These are phyloP conservation scores for Taiozyma sp. DNA, from an alignment of 1,139 yeast genomes.

Conservation along the genomic window DNA sequence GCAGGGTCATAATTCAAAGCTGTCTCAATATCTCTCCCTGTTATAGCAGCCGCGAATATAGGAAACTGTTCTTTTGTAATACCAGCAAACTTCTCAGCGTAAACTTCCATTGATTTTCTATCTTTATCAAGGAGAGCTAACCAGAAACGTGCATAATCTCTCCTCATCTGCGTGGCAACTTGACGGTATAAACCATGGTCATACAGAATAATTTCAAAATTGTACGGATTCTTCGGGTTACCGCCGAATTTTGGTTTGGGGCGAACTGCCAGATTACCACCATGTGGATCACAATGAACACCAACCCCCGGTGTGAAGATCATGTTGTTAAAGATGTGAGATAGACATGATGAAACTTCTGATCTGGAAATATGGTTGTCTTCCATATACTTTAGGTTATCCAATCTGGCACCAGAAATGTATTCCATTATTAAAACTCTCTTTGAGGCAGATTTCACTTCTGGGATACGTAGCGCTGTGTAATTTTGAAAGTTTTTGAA, in stretches of 20 bases:
- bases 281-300: slow-evolving; percentile 97
- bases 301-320: slow-evolving; percentile 90
- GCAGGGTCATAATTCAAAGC: slow-evolving; percentile 63
- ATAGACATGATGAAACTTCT: slow-evolving; percentile 77
- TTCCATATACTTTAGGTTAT: slow-evolving; percentile 62
- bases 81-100: slow-evolving; percentile 79
- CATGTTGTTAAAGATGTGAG: slow-evolving; percentile 92
- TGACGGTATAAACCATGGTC: slow-evolving; percentile 94
- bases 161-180: slow-evolving; percentile 69
- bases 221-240: slow-evolving; percentile 44
- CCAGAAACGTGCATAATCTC: slow-evolving; percentile 92
- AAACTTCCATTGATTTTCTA: slow-evolving; percentile 55
- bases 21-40: slow-evolving; percentile 75
- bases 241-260: slow-evolving; percentile 27
- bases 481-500: slow-evolving; percentile 48
- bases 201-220: slow-evolving; percentile 85
- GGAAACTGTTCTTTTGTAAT: slow-evolving; percentile 74
- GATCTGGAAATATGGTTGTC: slow-evolving; percentile 61
- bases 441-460: slow-evolving; percentile 56
- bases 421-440: slow-evolving; percentile 88
- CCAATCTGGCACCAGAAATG: slow-evolving; percentile 76
- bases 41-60: slow-evolving; percentile 86
- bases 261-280: slow-evolving; percentile 88
- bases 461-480: slow-evolving; percentile 80
- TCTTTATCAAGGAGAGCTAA: slow-evolving; percentile 74